phyloP scores from a whole-genome alignment of 2,329 filamentous ascomycete genomes.

The Pyrenochaeta sp. region DNA sequence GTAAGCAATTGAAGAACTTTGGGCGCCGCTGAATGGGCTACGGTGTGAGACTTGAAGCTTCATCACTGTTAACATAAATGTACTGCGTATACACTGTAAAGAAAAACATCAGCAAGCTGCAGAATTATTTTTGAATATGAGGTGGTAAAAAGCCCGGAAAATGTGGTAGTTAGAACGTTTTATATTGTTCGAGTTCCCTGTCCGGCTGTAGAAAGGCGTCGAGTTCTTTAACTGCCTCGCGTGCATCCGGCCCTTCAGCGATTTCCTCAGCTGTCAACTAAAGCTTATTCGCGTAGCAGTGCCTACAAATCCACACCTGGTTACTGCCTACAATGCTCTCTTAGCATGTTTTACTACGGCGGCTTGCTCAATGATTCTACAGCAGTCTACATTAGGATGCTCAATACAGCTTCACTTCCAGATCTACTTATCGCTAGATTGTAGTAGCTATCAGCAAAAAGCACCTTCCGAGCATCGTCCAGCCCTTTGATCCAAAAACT shows the following conservation, averaged over 20 bases:
- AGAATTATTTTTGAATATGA: too few relatives aligned
- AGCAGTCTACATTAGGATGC: conserved; percentile 3
- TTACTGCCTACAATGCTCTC: conserved; percentile 2
- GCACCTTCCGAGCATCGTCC: conserved; percentile 3
- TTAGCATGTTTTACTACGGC: conserved; percentile 1
- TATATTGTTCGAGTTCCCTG: conserved; percentile 9
- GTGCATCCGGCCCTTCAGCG: conserved; percentile 7
- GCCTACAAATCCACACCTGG: conserved; percentile 7
- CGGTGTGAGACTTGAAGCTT: too few relatives aligned
- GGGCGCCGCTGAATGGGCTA: too few relatives aligned
- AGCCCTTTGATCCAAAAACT: conserved; percentile 6
- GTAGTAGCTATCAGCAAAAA: conserved; percentile 5
- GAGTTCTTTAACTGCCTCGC: conserved; percentile 9
- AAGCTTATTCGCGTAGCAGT: conserved; percentile 4
- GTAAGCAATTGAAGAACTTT: too few relatives aligned
- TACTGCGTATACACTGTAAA: too few relatives aligned
- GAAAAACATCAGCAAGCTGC: too few relatives aligned
- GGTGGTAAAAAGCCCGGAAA: too few relatives aligned
- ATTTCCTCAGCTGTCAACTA: conserved; percentile 6
- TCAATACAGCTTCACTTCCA: conserved; percentile 1
- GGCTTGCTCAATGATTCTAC: conserved; percentile 4
- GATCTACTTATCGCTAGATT: conserved; percentile 5
- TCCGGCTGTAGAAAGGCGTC: conserved; percentile 1
- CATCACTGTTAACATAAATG: too few relatives aligned
- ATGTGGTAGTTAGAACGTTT: conserved; percentile 3